Conservation (phyloP, 495 filamentous ascomycete species). For the Xylaria palmicola region DNA sequence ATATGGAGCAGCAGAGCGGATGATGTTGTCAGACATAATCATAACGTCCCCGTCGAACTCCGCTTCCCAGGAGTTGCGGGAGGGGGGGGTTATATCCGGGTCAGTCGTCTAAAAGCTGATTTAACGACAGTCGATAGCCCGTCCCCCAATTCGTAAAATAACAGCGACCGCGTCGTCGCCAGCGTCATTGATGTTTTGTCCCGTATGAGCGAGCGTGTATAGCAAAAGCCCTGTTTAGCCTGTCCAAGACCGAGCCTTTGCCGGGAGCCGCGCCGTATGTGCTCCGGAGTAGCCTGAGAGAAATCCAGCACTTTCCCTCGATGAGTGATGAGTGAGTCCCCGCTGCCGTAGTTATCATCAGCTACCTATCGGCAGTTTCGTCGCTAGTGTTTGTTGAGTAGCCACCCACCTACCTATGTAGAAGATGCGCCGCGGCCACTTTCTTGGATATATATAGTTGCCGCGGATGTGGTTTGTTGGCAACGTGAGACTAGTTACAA, state of each 20-base stretch:
- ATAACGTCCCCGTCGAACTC: neutral
- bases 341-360: neutral
- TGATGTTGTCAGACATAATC: neutral
- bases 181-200: no score
- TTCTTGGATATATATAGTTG: neutral
- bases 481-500: neutral
- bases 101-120: neutral
- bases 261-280: neutral
- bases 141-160: no score
- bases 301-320: no score
- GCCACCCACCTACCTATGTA: no score
- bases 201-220: no score
- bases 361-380: neutral
- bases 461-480: neutral
- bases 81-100: neutral
- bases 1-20: constrained; percentile 71
- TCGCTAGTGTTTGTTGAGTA: neutral
- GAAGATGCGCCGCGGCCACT: neutral
- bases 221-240: no score
- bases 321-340: neutral
- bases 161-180: no score
- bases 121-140: no score
- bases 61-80: neutral
- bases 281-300: no score
- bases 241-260: no score